Evolutionary conservation across 1,139 yeast species (phyloP).

Genomic region (Kodamaea sp.): DNA sequence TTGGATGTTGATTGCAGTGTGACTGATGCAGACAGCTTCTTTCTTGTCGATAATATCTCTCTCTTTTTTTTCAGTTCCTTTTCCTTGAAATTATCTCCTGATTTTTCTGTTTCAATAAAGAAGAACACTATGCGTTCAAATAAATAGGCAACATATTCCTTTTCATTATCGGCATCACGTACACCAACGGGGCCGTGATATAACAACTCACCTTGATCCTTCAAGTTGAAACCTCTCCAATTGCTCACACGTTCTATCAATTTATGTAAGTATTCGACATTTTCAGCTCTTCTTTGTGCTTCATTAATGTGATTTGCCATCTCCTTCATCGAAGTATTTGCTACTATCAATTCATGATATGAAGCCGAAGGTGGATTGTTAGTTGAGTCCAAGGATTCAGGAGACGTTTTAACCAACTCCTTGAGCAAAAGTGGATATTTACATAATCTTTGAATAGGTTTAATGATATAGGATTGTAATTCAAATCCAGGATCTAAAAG

Average conservation of each 20-base stretch:
- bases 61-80: conserved; percentile 32
- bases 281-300: conserved; percentile 90
- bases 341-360: conserved; percentile 65
- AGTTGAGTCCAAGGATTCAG: conserved; percentile 22
- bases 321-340: conserved; percentile 58
- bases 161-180: conserved; percentile 70
- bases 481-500: conserved; percentile 85
- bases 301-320: conserved; percentile 89
- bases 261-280: conserved; percentile 65
- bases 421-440: conserved; percentile 82
- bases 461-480: conserved; percentile 80
- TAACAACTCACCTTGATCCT: conserved; percentile 80
- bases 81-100: conserved; percentile 15
- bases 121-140: conserved; percentile 86
- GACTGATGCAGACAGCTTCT: conserved; percentile 36
- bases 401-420: conserved; percentile 66
- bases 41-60: conserved; percentile 38
- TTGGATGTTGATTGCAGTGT: conserved; percentile 34
- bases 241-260: conserved; percentile 72
- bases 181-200: conserved; percentile 79
- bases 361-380: conserved; percentile 48
- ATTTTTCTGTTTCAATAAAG: conserved; percentile 49
- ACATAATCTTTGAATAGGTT: conserved; percentile 93
- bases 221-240: conserved; percentile 90
- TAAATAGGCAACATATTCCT: conserved; percentile 84